Evolutionary conservation across 202 grass and related monocot species (phyloP).

Genomic region (Elaeis oleifera): DNA sequence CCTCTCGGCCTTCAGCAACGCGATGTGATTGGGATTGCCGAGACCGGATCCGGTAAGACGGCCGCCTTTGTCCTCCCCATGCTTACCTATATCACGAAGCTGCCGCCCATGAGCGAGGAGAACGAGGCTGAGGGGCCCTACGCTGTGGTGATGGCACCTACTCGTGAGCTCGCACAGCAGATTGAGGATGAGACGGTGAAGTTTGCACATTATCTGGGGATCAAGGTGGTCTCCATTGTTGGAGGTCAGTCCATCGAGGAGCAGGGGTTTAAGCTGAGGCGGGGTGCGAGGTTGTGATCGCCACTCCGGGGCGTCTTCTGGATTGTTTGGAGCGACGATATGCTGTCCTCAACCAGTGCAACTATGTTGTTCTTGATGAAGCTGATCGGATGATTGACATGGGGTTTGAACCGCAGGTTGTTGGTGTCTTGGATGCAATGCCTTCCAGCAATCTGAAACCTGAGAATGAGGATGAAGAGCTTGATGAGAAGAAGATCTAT

Average conservation of each 20-base stretch:
- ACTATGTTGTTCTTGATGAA: conserved; percentile 95
- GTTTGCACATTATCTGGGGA: conserved; percentile 81
- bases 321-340: conserved; percentile 92
- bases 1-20: conserved; percentile 90
- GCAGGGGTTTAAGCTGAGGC: conserved; percentile 79
- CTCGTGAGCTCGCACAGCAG: conserved; percentile 93
- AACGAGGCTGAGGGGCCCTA: conserved; percentile 95
- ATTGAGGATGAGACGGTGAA: conserved; percentile 95
- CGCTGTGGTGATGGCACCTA: conserved; percentile 92
- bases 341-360: conserved; percentile 94
- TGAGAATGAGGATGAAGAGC: conserved; percentile 93
- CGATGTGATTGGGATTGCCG: neutral
- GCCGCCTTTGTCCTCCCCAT: neutral
- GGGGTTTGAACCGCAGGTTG: conserved; percentile 95
- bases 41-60: conserved; percentile 1
- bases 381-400: conserved; percentile 99
- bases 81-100: conserved; percentile 58
- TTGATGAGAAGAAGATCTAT: conserved; percentile 86
- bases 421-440: conserved; percentile 85
- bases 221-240: conserved; percentile 91
- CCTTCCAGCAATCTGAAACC: conserved; percentile 96
- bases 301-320: conserved; percentile 83
- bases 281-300: conserved; percentile 93
- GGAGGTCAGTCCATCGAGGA: conserved; percentile 91
- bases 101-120: conserved; percentile 83